Conservation (phyloP, 129 eudicot species). For the Flaveria brownii region DNA sequence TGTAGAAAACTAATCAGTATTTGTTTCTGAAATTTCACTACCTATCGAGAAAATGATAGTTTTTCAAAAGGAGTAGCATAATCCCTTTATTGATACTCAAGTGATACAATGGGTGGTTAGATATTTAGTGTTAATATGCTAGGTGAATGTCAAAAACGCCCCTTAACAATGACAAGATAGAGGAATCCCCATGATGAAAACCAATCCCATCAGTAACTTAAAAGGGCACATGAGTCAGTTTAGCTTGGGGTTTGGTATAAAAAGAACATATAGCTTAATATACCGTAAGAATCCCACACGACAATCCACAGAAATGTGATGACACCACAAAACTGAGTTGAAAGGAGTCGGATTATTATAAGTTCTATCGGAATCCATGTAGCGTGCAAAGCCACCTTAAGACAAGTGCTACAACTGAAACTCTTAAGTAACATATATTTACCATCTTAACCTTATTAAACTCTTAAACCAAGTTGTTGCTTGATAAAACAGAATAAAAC, state of each 20-base stretch:
- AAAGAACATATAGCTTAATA: not conserved
- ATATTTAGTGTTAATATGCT: constrained; percentile 12
- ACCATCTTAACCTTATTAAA: constrained; percentile 16
- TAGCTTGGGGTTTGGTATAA: not conserved
- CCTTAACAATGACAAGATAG: constrained; percentile 1
- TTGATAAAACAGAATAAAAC: not conserved
- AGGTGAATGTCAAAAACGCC: constrained; percentile 21
- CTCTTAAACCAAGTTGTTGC: constrained; percentile 4
- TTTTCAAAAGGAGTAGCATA: constrained; percentile 6
- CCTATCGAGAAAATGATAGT: not conserved
- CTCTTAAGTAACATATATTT: not conserved
- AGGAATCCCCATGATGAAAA: constrained; percentile 12
- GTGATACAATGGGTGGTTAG: not conserved
- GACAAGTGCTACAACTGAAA: constrained; percentile 7
- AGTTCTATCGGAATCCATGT: not conserved
- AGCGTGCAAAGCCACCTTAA: not conserved
- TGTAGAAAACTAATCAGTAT: constrained; percentile 12
- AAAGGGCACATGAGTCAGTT: constrained; percentile 25
- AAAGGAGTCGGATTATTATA: not conserved
- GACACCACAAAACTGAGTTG: constrained; percentile 17
- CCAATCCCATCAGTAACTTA: constrained; percentile 25
- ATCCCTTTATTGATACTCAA: not conserved
- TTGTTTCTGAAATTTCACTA: not conserved
- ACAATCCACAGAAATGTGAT: constrained; percentile 9
- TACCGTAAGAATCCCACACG: constrained; percentile 11